Percentiles rank a stretch among this genome's conserved stretches.
phyloP scores from a whole-genome alignment of 192 early-diverging fungal genomes.

The Chytriomyces sp. region DNA sequence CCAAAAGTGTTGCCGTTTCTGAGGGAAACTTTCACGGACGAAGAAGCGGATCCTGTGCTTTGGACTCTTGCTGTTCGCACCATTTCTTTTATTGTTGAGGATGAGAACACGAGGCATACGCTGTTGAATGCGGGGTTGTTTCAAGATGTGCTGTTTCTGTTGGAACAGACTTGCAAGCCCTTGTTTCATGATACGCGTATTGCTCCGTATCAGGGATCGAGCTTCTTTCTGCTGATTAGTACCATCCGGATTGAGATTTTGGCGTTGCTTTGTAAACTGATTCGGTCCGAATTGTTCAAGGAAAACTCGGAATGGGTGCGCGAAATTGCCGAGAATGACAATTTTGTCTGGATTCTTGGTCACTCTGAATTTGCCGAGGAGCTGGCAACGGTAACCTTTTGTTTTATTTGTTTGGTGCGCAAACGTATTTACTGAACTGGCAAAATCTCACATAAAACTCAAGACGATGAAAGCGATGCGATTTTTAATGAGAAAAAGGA shows the following conservation, averaged over 20 bases:
- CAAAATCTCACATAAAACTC: too few relatives aligned
- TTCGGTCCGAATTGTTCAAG: background rate
- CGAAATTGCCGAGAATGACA: background rate
- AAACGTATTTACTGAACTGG: background rate
- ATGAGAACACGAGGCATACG: background rate
- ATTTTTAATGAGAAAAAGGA: too few relatives aligned
- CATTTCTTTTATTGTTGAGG: background rate
- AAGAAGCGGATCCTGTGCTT: background rate
- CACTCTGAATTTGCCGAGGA: background rate
- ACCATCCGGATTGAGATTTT: background rate
- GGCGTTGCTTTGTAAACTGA: background rate
- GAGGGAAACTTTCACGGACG: background rate
- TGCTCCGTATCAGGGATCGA: background rate
- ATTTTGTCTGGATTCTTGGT: background rate
- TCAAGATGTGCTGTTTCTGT: too few relatives aligned
- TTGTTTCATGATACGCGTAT: too few relatives aligned
- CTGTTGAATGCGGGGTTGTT: too few relatives aligned
- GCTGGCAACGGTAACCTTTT: background rate
- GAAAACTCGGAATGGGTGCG: background rate
- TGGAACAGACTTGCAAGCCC: too few relatives aligned
- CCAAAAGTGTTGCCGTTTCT: conserved; percentile 7
- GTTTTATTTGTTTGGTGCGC: background rate
- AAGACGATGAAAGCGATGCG: too few relatives aligned
- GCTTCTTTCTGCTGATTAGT: background rate
- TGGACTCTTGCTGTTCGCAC: background rate